Percentiles rank a stretch among this genome's conserved stretches.
These are phyloP conservation scores for Cubamyces sp. DNA, from an alignment of 768 basidiomycete genomes.

Conservation along the genomic window DNA sequence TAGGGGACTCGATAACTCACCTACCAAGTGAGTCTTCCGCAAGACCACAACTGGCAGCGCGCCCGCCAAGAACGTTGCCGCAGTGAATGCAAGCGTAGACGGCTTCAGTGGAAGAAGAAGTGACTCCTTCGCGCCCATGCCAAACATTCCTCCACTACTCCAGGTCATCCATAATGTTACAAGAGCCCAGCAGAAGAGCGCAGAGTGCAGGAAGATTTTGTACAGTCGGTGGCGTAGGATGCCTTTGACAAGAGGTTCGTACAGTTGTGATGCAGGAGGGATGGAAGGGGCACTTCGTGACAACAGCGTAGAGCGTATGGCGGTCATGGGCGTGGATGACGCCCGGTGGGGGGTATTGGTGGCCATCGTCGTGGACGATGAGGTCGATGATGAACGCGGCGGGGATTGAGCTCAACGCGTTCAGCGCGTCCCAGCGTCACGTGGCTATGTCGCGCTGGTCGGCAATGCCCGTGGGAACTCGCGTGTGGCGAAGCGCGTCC, in stretches of 20 bases:
- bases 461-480: slow-evolving; percentile 13
- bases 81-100: slow-evolving; percentile 45
- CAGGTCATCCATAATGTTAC: slow-evolving; percentile 47
- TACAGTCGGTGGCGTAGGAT: slow-evolving; percentile 61
- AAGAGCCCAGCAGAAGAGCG: slow-evolving; percentile 48
- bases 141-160: slow-evolving; percentile 43
- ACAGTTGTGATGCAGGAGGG: slow-evolving; percentile 59
- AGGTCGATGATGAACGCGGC: slow-evolving; percentile 15
- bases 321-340: slow-evolving; percentile 47
- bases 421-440: slow-evolving; percentile 10
- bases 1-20: slow-evolving; percentile 43
- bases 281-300: slow-evolving; percentile 58
- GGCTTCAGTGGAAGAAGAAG: slow-evolving; percentile 45
- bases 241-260: slow-evolving; percentile 67
- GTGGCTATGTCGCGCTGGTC: slow-evolving; percentile 11
- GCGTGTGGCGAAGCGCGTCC: slow-evolving; percentile 16
- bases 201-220: slow-evolving; percentile 48
- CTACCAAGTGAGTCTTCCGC: slow-evolving; percentile 60
- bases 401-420: slow-evolving; percentile 20
- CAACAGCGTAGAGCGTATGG: slow-evolving; percentile 40
- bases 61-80: slow-evolving; percentile 51
- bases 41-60: slow-evolving; percentile 61
- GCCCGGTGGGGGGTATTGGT: slow-evolving; percentile 5
- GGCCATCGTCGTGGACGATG: slow-evolving; percentile 22
- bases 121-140: slow-evolving; percentile 39